These are phyloP conservation scores for Botrytis squamosa DNA, from an alignment of 2,329 filamentous ascomycete species.

Conservation along the genomic window DNA sequence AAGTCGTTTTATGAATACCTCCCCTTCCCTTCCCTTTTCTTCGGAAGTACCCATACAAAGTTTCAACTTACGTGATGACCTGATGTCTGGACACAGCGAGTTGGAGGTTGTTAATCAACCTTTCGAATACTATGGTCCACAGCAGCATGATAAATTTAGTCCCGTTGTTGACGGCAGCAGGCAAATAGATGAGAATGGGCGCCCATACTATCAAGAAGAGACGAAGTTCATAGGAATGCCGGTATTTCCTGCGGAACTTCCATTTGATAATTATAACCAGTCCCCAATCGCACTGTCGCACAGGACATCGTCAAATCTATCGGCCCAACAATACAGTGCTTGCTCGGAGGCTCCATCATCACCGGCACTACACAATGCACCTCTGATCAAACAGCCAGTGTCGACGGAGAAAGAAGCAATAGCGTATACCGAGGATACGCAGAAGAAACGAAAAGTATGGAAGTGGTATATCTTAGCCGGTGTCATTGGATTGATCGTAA, in stretches of 20 bases:
- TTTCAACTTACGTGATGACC: conserved; percentile 15
- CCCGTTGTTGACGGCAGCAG: not conserved
- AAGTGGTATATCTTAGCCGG: conserved; percentile 8
- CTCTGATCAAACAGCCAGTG: not conserved
- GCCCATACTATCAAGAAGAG: not conserved
- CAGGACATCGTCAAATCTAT: conserved; percentile 7
- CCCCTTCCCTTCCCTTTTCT: not conserved
- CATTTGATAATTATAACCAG: not conserved
- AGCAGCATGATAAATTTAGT: not conserved
- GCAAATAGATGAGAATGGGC: not conserved
- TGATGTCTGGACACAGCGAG: conserved; percentile 14
- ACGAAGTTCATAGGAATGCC: conserved; percentile 17
- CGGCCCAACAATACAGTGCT: not conserved
- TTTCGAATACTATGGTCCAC: conserved; percentile 12
- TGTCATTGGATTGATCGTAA: not conserved
- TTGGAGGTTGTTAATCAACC: conserved; percentile 14
- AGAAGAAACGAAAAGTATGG: not conserved
- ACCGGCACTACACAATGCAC: not conserved
- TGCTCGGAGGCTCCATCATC: not conserved
- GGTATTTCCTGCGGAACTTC: conserved; percentile 8
- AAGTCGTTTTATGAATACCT: not conserved
- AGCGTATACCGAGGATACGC: not conserved
- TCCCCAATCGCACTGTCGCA: not conserved
- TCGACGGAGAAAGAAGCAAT: not conserved
- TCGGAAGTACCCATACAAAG: not conserved